Evolutionary conservation across 352 stramenopile species (phyloP), one percentile per base, ranked within the genome.

Genomic region (Elongisporangium senticosum): DNA sequence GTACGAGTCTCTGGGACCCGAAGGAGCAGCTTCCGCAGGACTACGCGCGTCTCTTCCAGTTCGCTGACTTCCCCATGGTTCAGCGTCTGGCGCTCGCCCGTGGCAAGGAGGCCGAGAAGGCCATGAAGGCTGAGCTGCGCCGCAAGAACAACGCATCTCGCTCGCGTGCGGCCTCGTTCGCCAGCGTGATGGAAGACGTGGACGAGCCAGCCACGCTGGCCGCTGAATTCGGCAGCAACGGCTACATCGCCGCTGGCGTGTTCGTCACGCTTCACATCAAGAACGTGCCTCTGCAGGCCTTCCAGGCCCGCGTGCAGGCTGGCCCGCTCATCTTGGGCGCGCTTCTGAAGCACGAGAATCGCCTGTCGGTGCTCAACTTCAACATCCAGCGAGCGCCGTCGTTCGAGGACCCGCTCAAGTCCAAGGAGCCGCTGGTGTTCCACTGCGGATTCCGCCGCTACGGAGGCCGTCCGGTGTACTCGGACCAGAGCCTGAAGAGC

Each of bases 1-100:
- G 96, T 24, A 98, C 94, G 58, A 98, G 89, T 59, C 69, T 83
- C 53, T 99, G 97, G 97, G 96, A 99, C 68, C 83, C 96, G 2
- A 98, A 99, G 75, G 98, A 99, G 77, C 98, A 95, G 67, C 90
- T 99, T 7, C 98, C 98, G 21, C 83, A 89, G 23, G 91, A 98
- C 51, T 99, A 99, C 73, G 92, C 93, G 22, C 87, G 93, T 6
- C 82, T 99, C 23, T 99, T 98, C 74, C 91, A 99, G 72, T 98
- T 99, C 66, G 75, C 86, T 10, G 96, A 97, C 77, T 98, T 98
- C 69, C 86, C 89, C 22, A 90, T 89, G 64, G 96, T 97, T 33
- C 95, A 99, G 83, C 90, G 95, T 24, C 74, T 93, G 58, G 90
- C 98, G 7, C 86, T 98, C 57, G 65, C 80, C 52, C 80, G 83